A percentile compares a stretch with the other conserved stretches of the same genome.
These are phyloP conservation scores for Daldinia eschscholtzii DNA, from an alignment of 2,329 filamentous ascomycete species.

Conservation along the genomic window DNA sequence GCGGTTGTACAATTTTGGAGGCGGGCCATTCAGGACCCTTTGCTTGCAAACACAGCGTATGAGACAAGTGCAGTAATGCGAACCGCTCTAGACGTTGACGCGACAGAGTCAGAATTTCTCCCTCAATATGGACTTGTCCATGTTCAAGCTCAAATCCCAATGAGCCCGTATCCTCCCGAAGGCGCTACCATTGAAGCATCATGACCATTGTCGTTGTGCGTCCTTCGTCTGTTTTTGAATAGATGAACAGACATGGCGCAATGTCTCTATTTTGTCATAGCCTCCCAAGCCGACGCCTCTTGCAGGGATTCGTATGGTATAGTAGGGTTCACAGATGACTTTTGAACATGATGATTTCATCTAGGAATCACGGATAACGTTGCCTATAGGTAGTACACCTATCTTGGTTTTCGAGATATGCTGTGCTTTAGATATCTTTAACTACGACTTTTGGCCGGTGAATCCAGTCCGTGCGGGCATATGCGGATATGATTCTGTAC, in stretches of 20 bases:
- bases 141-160: background rate
- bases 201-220: background rate
- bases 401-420: background rate
- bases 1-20: constrained; percentile 39
- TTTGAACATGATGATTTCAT: background rate
- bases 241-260: constrained; percentile 12
- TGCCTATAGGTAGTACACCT: background rate
- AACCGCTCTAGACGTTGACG: constrained; percentile 26
- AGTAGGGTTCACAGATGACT: constrained; percentile 15
- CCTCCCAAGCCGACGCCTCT: constrained; percentile 10
- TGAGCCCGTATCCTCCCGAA: constrained; percentile 29
- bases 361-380: constrained; percentile 7
- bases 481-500: constrained; percentile 9
- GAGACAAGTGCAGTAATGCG: constrained; percentile 41
- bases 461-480: background rate
- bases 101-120: constrained; percentile 4
- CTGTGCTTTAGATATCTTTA: background rate
- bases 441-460: background rate
- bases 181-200: constrained; percentile 12
- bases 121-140: constrained; percentile 20
- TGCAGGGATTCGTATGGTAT: background rate
- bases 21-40: constrained; percentile 34
- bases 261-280: constrained; percentile 13
- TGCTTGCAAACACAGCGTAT: constrained; percentile 44
- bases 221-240: background rate